Conservation (phyloP, 805 yeast genomes). For the Kodamaea kaohsiungensis region DNA sequence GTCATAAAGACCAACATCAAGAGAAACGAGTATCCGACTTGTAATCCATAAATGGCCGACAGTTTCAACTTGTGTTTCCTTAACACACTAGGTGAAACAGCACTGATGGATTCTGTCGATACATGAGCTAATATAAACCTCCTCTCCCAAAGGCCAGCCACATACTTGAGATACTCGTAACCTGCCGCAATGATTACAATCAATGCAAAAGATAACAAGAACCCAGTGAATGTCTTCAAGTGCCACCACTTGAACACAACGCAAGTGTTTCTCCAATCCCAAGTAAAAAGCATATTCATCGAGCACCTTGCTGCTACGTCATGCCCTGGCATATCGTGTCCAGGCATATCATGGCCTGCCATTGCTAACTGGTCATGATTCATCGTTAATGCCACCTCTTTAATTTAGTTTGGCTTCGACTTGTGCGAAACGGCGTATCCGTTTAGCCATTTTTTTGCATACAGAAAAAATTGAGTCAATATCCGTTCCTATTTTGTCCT, state of each 20-base stretch:
- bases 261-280: conserved; percentile 75
- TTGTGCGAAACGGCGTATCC: background rate
- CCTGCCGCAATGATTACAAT: conserved; percentile 52
- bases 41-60: conserved; percentile 57
- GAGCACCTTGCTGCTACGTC: conserved; percentile 6
- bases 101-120: conserved; percentile 3
- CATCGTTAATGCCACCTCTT: background rate
- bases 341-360: conserved; percentile 8
- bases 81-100: conserved; percentile 12
- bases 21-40: conserved; percentile 69
- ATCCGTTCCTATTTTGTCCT: background rate
- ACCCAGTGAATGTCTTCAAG: conserved; percentile 50
- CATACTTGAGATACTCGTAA: conserved; percentile 57
- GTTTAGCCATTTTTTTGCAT: background rate
- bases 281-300: conserved; percentile 65
- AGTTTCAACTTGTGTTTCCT: conserved; percentile 27
- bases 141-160: conserved; percentile 31
- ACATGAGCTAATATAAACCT: conserved; percentile 1
- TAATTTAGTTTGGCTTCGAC: background rate
- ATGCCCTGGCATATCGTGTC: conserved; percentile 7
- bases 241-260: conserved; percentile 83
- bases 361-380: conserved; percentile 1
- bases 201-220: conserved; percentile 52
- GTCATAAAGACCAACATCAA: conserved; percentile 86
- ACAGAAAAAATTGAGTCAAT: background rate